Evolutionary conservation across 108 stramenopile species (phyloP), one percentile per base, ranked within the genome.

Genomic region (Phaeodactylum tricornutum): DNA sequence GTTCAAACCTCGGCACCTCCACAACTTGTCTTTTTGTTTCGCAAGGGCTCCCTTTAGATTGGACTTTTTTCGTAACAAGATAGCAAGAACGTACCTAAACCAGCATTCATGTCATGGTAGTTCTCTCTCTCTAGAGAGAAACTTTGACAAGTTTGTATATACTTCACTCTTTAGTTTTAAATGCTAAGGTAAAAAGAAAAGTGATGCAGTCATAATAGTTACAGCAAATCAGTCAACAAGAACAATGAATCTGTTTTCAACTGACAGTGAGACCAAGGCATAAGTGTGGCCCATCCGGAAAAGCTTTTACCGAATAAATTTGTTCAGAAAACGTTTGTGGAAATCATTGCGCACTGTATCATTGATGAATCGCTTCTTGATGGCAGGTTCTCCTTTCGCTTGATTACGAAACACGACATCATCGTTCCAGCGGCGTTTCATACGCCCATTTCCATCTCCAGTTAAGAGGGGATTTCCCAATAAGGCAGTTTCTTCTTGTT

Each of bases 381-480:
- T 62, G 46, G 82, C 76, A 6, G 90, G 92, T 68, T 93, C 93
- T 11, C 69, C 76, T 55, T 74, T 76, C 9, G 93, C 92, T 68
- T 97, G 96, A 58, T 95, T 92, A 22, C 93, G 84, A 75, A 97
- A 97, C 29, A 97, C 93, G 1, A 97, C 96, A 66, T 97, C 96
- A 42, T 95, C 96, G 63, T 95, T 94, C 96, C 96, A 97, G 29
- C 76, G 71, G 20, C 94, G 67, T 42, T 94, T 93, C 32, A 92
- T 43, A 29, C 65, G 76, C 2, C 29, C 22, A 36, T 43, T 20
- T 14, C 27, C 63, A 12, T 20, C 64, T 2, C 57, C 56, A 47
- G 78, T 67, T 45, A 92, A 65, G 15, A 93, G 62, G 16, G 94
- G 94, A 72, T 95, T 93, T 22, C 88, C 85, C 44, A 78, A 59